phyloP scores from a whole-genome alignment of 345 rosid genomes.

The Citrus glauca region DNA sequence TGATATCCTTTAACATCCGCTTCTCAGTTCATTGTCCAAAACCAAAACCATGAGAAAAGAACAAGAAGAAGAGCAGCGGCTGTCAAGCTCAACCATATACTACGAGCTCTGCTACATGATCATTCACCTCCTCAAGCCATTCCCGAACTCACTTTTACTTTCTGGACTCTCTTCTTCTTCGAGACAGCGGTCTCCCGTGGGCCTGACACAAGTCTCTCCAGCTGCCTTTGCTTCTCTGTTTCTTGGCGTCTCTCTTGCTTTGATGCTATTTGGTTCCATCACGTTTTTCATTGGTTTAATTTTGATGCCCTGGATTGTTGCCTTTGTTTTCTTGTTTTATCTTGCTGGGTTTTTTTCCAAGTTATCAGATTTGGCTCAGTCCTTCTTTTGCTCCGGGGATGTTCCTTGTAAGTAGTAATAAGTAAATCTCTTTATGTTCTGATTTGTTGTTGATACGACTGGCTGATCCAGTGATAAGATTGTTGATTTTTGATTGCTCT shows the following conservation, averaged over 20 bases:
- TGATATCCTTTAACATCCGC: not conserved
- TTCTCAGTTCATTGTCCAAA: not conserved
- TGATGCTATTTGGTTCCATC: slow-evolving; percentile 23
- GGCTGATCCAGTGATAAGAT: no score
- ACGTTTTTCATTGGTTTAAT: slow-evolving; percentile 22
- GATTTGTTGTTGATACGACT: no score
- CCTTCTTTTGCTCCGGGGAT: not conserved
- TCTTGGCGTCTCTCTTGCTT: slow-evolving; percentile 8
- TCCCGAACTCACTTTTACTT: not conserved
- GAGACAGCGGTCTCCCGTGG: not conserved
- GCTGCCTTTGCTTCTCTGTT: slow-evolving; percentile 16
- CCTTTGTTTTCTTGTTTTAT: slow-evolving; percentile 8
- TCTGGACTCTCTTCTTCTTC: not conserved
- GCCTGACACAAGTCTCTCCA: slow-evolving; percentile 6
- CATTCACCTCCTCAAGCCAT: slow-evolving; percentile 1
- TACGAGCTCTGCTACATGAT: slow-evolving; percentile 14
- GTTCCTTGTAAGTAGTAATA: not conserved
- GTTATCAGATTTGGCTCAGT: not conserved
- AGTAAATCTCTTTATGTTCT: not conserved
- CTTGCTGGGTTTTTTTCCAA: slow-evolving; percentile 6
- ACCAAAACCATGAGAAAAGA: not conserved
- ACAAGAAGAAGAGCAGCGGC: not conserved
- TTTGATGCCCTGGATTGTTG: slow-evolving; percentile 17
- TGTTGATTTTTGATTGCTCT: no score
- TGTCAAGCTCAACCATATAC: not conserved